Base-by-base conservation (phyloP, 768 basidiomycete genomes). In the Wakefieldia striispora region DNA sequence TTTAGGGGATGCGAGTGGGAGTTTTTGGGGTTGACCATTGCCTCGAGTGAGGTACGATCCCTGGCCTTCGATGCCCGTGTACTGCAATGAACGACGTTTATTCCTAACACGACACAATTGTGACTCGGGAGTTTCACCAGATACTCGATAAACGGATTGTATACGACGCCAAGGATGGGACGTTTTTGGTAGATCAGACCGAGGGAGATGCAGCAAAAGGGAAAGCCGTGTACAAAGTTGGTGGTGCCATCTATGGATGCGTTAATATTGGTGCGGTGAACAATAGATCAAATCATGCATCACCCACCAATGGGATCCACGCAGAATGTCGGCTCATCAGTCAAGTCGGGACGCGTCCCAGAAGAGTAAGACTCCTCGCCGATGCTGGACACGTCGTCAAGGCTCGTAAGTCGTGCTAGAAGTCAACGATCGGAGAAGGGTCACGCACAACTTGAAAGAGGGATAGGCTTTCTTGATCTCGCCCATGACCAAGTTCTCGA, bases 281-380 rank as follows among this genome's bases (percentile, higher is more conserved):
- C 9, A 24, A 29, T 21, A 31, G 12, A 31, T 33, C 33, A 33
- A 12, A 13, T 29, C 11, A 14, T 33, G 33, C 14, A 33, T 33
- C 33, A 29, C 75, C 47, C 57, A 86, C 89, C 94, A 49, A 97
- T 95, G 27, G 95, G 95, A 66, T 98, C 95, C 38, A 95, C 90
- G 60, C 95, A 97, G 74, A 89, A 99, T 0, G 95, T 98, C 5
- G 94, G 93, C 26, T 83, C 84, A 59, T 97, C 88, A 1, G 90
- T 91, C 49, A 95, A 69, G 11, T 83, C 76, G 17, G 77, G 75
- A 26, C 80, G 76, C 49, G 76, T 66, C n/a, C 91, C 91, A 4
- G 85, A 77, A 9, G 91, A 83, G 58, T 88, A 94, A 0, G 88
- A 88, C 71, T 98, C 95, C 64, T 99, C 95, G 49, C 95, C 95